A percentile compares a stretch with the other conserved stretches of the same genome.
Evolutionary conservation across 78 protist species (phyloP).

Genomic region (Chrysochromulina tobinii): DNA sequence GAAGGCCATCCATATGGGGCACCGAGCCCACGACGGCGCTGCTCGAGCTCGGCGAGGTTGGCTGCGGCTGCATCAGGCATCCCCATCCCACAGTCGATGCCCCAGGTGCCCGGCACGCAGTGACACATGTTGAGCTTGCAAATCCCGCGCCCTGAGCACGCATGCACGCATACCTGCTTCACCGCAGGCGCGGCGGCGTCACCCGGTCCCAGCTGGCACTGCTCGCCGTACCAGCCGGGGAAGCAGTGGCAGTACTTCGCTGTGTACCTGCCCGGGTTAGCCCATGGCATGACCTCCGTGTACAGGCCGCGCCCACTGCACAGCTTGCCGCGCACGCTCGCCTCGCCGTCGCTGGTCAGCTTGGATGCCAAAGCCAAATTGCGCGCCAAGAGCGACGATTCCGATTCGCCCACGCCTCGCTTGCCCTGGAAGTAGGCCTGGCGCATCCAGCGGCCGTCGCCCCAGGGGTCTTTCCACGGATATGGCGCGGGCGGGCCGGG

Average conservation of each 20-base stretch:
- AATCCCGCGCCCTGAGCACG: background rate
- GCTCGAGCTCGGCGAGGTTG: background rate
- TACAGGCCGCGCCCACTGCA: background rate
- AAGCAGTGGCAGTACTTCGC: background rate
- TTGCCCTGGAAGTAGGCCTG: background rate
- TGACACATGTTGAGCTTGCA: background rate
- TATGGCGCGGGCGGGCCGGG: background rate
- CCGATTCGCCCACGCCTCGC: background rate
- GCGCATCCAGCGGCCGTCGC: background rate
- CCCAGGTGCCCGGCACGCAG: slow-evolving; percentile 16
- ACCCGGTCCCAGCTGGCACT: background rate
- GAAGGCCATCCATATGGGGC: no score
- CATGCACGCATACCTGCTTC: background rate
- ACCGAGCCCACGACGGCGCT: no score
- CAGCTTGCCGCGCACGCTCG: background rate
- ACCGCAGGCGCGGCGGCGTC: background rate
- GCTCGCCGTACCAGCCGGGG: background rate
- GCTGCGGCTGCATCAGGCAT: background rate
- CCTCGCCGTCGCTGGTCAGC: background rate
- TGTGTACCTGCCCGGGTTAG: background rate
- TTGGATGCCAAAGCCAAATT: background rate
- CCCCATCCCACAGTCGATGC: background rate
- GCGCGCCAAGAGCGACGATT: background rate
- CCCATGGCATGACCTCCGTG: background rate
- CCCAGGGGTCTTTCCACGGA: background rate